Evolutionary conservation across 208 protist genomes (phyloP), one percentile per base, ranked within the genome.

Genomic region (Wallacemonas sp.): DNA sequence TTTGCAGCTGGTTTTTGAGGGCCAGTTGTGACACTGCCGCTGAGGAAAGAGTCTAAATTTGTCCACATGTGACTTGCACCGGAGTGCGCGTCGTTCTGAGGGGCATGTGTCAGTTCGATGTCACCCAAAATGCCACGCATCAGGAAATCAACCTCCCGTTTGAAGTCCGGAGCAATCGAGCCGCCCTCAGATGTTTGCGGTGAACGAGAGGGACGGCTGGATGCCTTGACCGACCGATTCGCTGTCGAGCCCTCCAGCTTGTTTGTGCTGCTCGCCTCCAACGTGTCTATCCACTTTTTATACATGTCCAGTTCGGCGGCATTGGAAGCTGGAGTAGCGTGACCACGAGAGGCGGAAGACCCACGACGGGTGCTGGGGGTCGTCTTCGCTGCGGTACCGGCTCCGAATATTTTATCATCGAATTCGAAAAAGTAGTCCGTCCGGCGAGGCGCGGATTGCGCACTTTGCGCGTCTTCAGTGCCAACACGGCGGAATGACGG

Each of bases 401-500:
- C 30, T 34, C 27, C 21, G 24, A 37, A 37, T 33, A n/a, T 1
- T 13, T 59, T 45, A 8, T 48, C 63, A 44, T 37, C 41, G 33
- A 64, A 65, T 29, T 37, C 46, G 50, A 38, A 38, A 45, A 52
- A 42, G 37, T 27, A 58, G 39, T 34, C 46, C 27, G 38, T 52
- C 33, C 60, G n/a, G 52, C 59, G 52, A 52, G 54, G 21, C 32
- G 46, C 24, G 41, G 37, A 48, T 2, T 34, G 21, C 48, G 60
- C 34, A 67, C 34, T 6, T 73, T 55, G 38, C 52, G 57, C 27
- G 26, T 61, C 26, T 46, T 46, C 64, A 48, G 46, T 24, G 58
- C 33, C 19, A 41, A 83, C 58, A 39, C 57, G 69, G 41, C 78
- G 78, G 55, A 86, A 87, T 15, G 79, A 87, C 2, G 76, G 79